Evolutionary conservation across 352 stramenopile genomes (phyloP).

Genomic region (Lagenidium sp.): DNA sequence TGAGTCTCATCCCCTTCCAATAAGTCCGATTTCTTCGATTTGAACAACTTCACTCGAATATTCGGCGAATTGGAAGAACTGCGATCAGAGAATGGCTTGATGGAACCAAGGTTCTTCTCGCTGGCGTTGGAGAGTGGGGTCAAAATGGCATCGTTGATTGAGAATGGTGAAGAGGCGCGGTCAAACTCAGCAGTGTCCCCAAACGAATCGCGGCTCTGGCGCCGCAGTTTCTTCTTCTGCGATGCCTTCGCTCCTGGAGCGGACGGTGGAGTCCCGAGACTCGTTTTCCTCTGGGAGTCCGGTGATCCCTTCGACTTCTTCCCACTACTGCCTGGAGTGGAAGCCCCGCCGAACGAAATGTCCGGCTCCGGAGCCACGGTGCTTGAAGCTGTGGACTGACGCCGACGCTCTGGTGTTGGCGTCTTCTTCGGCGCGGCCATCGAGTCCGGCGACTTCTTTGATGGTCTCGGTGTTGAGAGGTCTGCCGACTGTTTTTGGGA

Average conservation of each 20-base stretch:
- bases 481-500: no score
- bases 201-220: constrained; percentile 24
- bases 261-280: not conserved
- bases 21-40: constrained; percentile 16
- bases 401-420: not conserved
- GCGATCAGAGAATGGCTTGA: constrained; percentile 47
- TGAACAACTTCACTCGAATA: constrained; percentile 52
- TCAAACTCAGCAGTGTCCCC: constrained; percentile 2
- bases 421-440: not conserved
- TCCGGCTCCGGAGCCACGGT: constrained; percentile 1
- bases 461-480: no score
- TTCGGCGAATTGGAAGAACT: constrained; percentile 26
- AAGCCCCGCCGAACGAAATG: constrained; percentile 10
- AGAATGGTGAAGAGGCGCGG: constrained; percentile 40
- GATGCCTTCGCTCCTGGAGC: constrained; percentile 5
- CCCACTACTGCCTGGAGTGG: no score
- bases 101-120: constrained; percentile 45
- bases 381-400: not conserved
- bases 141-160: constrained; percentile 42
- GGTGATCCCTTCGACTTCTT: not conserved
- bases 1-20: no score
- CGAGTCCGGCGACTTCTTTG: no score
- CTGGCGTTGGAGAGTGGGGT: constrained; percentile 66
- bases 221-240: constrained; percentile 14
- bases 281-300: not conserved